These are phyloP conservation scores for Phaeosphaeria sp. DNA, from an alignment of 2,329 filamentous ascomycete species.

Conservation along the genomic window DNA sequence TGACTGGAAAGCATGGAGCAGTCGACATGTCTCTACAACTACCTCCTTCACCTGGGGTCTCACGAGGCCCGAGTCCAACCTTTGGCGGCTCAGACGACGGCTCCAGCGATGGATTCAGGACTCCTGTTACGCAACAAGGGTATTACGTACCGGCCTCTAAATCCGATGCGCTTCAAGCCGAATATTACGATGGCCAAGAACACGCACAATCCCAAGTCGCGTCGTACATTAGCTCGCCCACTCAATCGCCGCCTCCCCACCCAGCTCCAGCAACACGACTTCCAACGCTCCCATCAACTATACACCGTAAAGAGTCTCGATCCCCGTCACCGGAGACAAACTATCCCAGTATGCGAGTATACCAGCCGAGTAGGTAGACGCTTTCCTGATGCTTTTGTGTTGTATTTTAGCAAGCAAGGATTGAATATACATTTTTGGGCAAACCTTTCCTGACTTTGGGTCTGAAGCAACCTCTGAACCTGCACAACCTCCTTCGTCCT, in stretches of 20 bases:
- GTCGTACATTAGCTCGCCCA: constrained; percentile 35
- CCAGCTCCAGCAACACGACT: constrained; percentile 33
- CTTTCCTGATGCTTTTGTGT: constrained; percentile 29
- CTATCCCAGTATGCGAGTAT: constrained; percentile 23
- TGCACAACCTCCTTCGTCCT: constrained; percentile 15
- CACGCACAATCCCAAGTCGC: constrained; percentile 33
- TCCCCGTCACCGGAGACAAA: constrained; percentile 26
- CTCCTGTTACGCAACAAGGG: constrained; percentile 31
- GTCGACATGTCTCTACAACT: constrained; percentile 46
- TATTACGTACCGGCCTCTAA: constrained; percentile 38
- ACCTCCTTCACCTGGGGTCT: constrained; percentile 38
- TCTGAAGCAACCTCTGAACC: constrained; percentile 25
- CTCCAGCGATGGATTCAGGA: constrained; percentile 24
- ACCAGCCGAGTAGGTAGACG: constrained; percentile 42
- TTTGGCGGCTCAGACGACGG: constrained; percentile 39
- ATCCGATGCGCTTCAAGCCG: constrained; percentile 32
- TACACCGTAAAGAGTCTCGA: constrained; percentile 27
- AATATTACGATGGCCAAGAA: constrained; percentile 29
- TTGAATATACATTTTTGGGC: constrained; percentile 23
- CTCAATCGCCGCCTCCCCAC: constrained; percentile 32
- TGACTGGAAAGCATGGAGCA: constrained; percentile 40
- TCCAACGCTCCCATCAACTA: constrained; percentile 33
- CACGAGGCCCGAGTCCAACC: constrained; percentile 24
- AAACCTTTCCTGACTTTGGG: constrained; percentile 31
- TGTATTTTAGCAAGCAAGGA: constrained; percentile 28